Evolutionary conservation across 1,139 yeast genomes (phyloP), one percentile per base, ranked within the genome.

Genomic region (Martiniozyma asiatica): DNA sequence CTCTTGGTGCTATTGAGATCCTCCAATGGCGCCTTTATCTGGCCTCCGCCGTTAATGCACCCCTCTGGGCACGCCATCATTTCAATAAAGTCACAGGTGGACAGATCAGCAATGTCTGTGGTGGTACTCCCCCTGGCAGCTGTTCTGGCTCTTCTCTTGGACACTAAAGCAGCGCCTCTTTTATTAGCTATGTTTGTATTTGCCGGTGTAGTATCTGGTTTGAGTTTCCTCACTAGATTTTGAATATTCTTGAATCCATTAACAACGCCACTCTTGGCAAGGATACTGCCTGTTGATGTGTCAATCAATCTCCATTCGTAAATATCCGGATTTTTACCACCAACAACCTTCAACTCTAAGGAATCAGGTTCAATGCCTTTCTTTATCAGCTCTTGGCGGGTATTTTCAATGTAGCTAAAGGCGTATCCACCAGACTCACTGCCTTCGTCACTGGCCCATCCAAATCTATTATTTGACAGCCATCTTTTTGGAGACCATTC

Each of bases 11-110:
- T n/a, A n/a, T n/a, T n/a, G n/a, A n/a, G n/a, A n/a, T n/a, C n/a
- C n/a, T 15, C 36, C 13, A 15, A 30, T 0, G 80, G 73, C 20
- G 68, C 59, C 14, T 68, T 62, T 22, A 81, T 74, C 47, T 85
- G 89, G 0, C 99, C 99, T 12, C 98, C 97, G 7, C 99, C 99
- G 48, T 89, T 89, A 35, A 87, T 80, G 48, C 98, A 89, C 1
- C 98, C 99, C 22, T 82, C 84, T 3, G 98, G 98, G 52, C 98
- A 89, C 1, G 98, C 98, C 96, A 85, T 87, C 22, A 89, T 80
- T 47, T 89, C 98, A 5, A 89, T 84, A 45, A 80, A 82, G 41
- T 84, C 93, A 45, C 82, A 77, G 27, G 61, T 64, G 13, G 69
- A 55, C 1, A 89, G 77, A 40, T 80, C 89, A 1, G 40, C 29